Percentiles rank a stretch among this genome's conserved stretches.
Evolutionary conservation across 2,329 filamentous ascomycete species (phyloP).

Genomic region (Nemania diffusa): DNA sequence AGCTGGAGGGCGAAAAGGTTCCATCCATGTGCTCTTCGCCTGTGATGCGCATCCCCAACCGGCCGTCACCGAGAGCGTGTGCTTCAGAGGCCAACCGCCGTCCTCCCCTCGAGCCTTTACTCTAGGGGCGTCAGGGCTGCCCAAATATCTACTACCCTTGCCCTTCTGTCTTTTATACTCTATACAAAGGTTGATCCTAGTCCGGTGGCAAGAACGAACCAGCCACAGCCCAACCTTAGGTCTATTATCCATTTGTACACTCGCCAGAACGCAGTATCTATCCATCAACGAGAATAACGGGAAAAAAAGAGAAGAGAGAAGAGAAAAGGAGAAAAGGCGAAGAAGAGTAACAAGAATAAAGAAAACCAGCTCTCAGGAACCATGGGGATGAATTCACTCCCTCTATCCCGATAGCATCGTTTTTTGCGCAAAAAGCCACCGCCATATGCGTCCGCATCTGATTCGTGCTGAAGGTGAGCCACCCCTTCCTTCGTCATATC

Average conservation of each 20-base stretch:
- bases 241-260: constrained; percentile 23
- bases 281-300: not conserved
- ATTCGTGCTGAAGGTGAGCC: not conserved
- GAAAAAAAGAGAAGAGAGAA: not conserved
- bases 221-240: constrained; percentile 8
- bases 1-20: not conserved
- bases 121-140: not conserved
- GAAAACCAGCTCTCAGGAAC: not conserved
- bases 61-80: not conserved
- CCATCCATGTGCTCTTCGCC: not conserved
- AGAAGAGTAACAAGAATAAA: not conserved
- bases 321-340: not conserved
- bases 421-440: not conserved
- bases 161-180: constrained; percentile 14
- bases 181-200: constrained; percentile 15
- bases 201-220: not conserved
- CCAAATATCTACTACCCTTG: not conserved
- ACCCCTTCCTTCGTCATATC: constrained; percentile 9
- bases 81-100: not conserved
- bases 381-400: not conserved
- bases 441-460: constrained; percentile 10
- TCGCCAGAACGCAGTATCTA: constrained; percentile 10
- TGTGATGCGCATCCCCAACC: not conserved
- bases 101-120: not conserved
- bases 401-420: not conserved